Evolutionary conservation across 192 early-diverging fungal genomes (phyloP).

Genomic region (Spizellomyces punctatus): DNA sequence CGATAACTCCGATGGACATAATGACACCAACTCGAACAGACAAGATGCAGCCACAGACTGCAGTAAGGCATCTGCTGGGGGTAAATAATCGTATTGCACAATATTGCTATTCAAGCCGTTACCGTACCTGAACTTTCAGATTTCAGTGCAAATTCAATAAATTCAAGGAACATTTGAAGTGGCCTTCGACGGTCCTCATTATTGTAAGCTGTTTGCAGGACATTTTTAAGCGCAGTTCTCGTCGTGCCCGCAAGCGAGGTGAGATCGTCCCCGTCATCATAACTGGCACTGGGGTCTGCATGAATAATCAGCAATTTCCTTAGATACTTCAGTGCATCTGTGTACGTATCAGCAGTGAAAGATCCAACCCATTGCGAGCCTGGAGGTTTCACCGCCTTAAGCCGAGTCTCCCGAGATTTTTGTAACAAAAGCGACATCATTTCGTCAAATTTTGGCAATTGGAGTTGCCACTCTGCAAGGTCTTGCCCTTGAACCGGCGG

Average conservation of each 20-base stretch:
- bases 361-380: constrained; percentile 46
- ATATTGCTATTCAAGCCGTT: no score
- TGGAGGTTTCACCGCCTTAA: neutral
- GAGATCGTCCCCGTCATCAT: no score
- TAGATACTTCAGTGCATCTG: constrained; percentile 63
- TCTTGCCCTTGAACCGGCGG: neutral
- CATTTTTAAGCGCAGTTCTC: neutral
- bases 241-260: no score
- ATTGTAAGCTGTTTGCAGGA: constrained; percentile 12
- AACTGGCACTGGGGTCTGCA: constrained; percentile 57
- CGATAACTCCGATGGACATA: constrained; percentile 62
- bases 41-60: constrained; percentile 66
- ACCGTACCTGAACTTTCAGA: constrained; percentile 18
- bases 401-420: constrained; percentile 4
- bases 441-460: constrained; percentile 32
- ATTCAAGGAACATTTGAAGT: constrained; percentile 52
- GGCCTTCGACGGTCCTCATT: constrained; percentile 17
- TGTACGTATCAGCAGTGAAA: constrained; percentile 65
- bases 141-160: constrained; percentile 64
- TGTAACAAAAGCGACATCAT: constrained; percentile 18
- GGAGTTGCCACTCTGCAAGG: constrained; percentile 9
- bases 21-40: constrained; percentile 70
- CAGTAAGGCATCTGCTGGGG: constrained; percentile 54
- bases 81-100: no score
- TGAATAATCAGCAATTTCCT: constrained; percentile 59